These are phyloP conservation scores for Paracorniculantispora psalliotae DNA, from an alignment of 2,329 filamentous ascomycete genomes.

Conservation along the genomic window DNA sequence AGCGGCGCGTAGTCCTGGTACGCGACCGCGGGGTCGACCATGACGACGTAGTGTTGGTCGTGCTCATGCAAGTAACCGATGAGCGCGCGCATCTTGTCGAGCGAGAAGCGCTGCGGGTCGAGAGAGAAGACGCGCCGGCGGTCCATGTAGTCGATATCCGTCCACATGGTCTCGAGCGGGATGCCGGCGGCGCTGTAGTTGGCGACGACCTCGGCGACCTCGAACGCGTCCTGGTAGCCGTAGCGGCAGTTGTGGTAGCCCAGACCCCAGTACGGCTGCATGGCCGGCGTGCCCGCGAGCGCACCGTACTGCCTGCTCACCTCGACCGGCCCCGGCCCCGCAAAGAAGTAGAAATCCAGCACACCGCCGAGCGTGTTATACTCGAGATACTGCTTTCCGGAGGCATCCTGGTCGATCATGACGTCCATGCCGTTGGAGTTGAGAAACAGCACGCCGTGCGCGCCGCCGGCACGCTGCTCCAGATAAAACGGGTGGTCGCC, in stretches of 20 bases:
- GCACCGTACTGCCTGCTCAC: conserved; percentile 67
- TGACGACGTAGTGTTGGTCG: conserved; percentile 67
- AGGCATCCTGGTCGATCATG: conserved; percentile 56
- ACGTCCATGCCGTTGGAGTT: conserved; percentile 75
- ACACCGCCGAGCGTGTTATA: conserved; percentile 76
- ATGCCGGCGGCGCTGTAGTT: conserved; percentile 63
- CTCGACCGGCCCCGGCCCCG: conserved; percentile 62
- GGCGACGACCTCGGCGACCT: conserved; percentile 58
- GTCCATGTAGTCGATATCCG: conserved; percentile 38
- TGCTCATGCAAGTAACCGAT: conserved; percentile 61
- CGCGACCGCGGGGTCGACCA: conserved; percentile 69
- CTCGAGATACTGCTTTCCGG: conserved; percentile 67
- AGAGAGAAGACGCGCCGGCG: conserved; percentile 50
- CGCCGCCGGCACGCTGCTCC: conserved; percentile 42
- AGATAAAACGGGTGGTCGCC: conserved; percentile 74
- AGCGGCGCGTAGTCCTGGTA: conserved; percentile 47
- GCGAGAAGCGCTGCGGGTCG: conserved; percentile 59
- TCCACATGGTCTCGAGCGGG: conserved; percentile 54
- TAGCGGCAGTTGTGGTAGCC: conserved; percentile 74
- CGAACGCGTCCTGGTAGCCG: conserved; percentile 72
- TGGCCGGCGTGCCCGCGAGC: conserved; percentile 64
- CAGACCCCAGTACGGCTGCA: conserved; percentile 78
- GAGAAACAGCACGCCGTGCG: conserved; percentile 72
- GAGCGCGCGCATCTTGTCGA: conserved; percentile 58
- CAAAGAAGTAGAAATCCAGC: conserved; percentile 75